phyloP scores from a whole-genome alignment of 2,329 filamentous ascomycete genomes.

The Verticillium nubilum region DNA sequence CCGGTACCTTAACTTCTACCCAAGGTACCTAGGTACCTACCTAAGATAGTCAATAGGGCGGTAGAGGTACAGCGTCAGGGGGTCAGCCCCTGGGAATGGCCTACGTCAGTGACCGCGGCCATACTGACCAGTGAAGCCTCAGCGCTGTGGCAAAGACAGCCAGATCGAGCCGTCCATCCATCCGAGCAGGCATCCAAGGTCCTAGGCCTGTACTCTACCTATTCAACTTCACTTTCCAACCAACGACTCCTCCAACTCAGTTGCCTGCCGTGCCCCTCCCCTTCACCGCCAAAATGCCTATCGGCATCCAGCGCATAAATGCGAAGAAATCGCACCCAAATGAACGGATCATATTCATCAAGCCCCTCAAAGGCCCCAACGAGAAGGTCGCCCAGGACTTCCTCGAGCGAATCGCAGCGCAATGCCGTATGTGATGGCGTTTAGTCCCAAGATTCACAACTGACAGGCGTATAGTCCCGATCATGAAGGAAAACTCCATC shows the following conservation, averaged over 20 bases:
- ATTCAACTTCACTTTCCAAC: not conserved
- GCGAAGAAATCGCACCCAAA: constrained; percentile 70
- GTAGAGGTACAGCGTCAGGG: too few species aligned
- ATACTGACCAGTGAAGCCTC: not conserved
- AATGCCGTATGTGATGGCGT: constrained; percentile 66
- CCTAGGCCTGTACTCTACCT: not conserved
- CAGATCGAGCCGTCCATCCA: not conserved
- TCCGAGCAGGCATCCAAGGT: not conserved
- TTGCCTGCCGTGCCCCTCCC: not conserved
- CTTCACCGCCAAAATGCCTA: constrained; percentile 53
- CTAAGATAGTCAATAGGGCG: too few species aligned
- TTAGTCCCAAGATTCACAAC: too few species aligned
- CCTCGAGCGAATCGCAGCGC: constrained; percentile 71
- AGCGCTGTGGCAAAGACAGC: not conserved
- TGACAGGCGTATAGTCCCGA: constrained; percentile 52
- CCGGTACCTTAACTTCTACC: too few species aligned
- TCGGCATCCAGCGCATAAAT: constrained; percentile 76
- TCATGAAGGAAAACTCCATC: constrained; percentile 63
- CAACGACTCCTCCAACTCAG: not conserved
- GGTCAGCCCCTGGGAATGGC: too few species aligned
- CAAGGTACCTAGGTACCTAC: too few species aligned
- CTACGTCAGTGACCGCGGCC: not conserved
- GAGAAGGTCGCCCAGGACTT: constrained; percentile 62
- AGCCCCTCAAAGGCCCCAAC: constrained; percentile 62
- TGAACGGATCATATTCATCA: constrained; percentile 77